Evolutionary conservation across 495 filamentous ascomycete genomes (phyloP).

Genomic region (Pyrenula massariospora): DNA sequence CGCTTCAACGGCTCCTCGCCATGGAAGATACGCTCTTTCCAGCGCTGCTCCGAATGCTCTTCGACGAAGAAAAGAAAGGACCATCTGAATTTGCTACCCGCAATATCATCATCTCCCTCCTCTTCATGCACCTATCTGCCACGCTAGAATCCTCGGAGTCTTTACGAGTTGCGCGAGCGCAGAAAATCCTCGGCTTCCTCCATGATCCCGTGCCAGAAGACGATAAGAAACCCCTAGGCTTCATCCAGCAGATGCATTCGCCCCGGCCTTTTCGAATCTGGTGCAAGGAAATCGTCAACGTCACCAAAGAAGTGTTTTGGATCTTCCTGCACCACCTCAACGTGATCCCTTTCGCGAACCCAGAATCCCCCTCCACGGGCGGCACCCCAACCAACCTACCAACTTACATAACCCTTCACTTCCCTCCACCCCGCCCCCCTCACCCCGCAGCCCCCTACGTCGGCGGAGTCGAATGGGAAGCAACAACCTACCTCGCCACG

Average conservation of each 20-base stretch:
- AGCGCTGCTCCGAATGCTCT: slow-evolving; percentile 75
- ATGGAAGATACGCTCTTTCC: slow-evolving; percentile 79
- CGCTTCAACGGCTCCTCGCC: slow-evolving; percentile 64
- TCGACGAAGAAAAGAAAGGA: slow-evolving; percentile 93
- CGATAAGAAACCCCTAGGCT: slow-evolving; percentile 61
- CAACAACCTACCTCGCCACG: slow-evolving; percentile 85
- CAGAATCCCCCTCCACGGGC: slow-evolving; percentile 12
- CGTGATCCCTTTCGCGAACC: slow-evolving; percentile 48
- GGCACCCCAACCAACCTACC: too few relatives aligned
- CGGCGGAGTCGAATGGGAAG: slow-evolving; percentile 97
- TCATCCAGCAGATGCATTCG: slow-evolving; percentile 80
- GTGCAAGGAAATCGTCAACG: slow-evolving; percentile 82
- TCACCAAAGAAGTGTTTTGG: slow-evolving; percentile 99
- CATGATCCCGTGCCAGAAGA: slow-evolving; percentile 70
- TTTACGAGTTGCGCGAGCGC: slow-evolving; percentile 40
- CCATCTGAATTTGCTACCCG: slow-evolving; percentile 93
- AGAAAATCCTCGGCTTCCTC: slow-evolving; percentile 62
- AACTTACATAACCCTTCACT: slow-evolving; percentile 59
- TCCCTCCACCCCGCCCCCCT: slow-evolving; percentile 77
- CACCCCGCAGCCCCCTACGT: slow-evolving; percentile 94
- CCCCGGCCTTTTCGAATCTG: slow-evolving; percentile 84
- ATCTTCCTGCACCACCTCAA: slow-evolving; percentile 94
- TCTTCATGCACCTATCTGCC: slow-evolving; percentile 73
- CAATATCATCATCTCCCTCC: slow-evolving; percentile 69
- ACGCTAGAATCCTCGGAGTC: slow-evolving; percentile 39